Evolutionary conservation across 805 yeast genomes (phyloP).

Genomic region (Yarrowia sp.): DNA sequence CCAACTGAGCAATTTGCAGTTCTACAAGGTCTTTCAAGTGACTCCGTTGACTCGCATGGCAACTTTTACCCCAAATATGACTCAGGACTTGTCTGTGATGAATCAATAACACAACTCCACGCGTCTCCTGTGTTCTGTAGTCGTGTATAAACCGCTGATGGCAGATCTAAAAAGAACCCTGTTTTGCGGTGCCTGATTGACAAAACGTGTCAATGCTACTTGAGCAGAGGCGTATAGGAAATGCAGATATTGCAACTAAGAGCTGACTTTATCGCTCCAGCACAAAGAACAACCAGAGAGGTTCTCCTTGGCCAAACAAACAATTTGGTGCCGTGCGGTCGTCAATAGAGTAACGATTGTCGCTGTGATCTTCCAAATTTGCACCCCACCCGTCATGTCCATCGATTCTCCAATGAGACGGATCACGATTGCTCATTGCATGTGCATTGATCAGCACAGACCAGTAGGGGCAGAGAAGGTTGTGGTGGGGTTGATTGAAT

Average conservation of each 20-base stretch:
- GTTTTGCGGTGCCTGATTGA: no score
- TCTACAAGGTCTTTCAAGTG: no score
- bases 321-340: slow-evolving; percentile 7
- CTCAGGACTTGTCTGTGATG: no score
- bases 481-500: neutral
- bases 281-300: neutral
- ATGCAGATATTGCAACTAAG: neutral
- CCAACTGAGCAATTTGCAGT: no score
- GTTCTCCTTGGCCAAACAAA: neutral
- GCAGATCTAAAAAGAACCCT: neutral
- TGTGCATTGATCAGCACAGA: neutral
- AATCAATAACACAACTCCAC: no score
- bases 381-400: slow-evolving; percentile 4
- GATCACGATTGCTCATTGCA: slow-evolving; percentile 12
- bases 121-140: no score
- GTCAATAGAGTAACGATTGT: slow-evolving; percentile 1
- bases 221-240: neutral
- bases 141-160: no score
- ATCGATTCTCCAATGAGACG: neutral
- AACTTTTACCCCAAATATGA: no score
- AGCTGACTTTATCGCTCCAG: neutral
- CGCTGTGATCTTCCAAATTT: neutral
- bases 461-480: neutral
- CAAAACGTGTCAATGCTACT: no score
- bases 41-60: no score